phyloP scores from a whole-genome alignment of 148 eudicot species.

The Amaranthus palmeri region DNA sequence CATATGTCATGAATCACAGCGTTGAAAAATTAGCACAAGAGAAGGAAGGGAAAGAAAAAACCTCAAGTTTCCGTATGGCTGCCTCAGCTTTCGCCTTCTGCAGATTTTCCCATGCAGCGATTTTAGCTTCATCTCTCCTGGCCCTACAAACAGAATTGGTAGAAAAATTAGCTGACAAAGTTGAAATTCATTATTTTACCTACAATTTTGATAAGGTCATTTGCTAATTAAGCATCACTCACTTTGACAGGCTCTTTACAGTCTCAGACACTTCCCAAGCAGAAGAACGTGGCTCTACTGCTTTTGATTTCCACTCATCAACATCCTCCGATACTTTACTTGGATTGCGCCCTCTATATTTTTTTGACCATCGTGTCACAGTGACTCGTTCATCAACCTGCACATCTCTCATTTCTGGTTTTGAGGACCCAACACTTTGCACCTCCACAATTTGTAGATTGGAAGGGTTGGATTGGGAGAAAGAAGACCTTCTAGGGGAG shows the following conservation, averaged over 20 bases:
- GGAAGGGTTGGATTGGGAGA: conserved; percentile 48
- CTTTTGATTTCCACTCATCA: conserved; percentile 65
- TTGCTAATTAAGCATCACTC: conserved; percentile 17
- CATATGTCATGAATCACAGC: not conserved
- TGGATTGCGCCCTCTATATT: conserved; percentile 34
- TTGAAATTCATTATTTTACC: not conserved
- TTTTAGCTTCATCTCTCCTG: conserved; percentile 83
- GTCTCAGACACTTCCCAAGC: conserved; percentile 74
- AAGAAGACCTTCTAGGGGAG: conserved; percentile 53
- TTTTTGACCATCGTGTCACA: conserved; percentile 79
- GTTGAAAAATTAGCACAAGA: not conserved
- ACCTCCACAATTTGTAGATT: conserved; percentile 55
- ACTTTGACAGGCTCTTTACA: conserved; percentile 60
- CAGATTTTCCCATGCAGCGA: conserved; percentile 93
- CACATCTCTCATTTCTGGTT: conserved; percentile 71
- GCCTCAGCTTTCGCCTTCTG: conserved; percentile 98
- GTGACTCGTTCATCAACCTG: conserved; percentile 83
- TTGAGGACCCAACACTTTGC: conserved; percentile 42
- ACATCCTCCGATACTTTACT: conserved; percentile 46
- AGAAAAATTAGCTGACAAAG: not conserved
- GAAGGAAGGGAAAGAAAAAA: conserved; percentile 22
- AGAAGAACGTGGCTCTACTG: conserved; percentile 45
- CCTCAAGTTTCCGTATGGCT: conserved; percentile 88
- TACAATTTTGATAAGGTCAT: not conserved
- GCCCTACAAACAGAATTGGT: conserved; percentile 31